A percentile compares a stretch with the other conserved stretches of the same genome.
Conservation (phyloP, 306 rosid genomes). For the Senna tora region DNA sequence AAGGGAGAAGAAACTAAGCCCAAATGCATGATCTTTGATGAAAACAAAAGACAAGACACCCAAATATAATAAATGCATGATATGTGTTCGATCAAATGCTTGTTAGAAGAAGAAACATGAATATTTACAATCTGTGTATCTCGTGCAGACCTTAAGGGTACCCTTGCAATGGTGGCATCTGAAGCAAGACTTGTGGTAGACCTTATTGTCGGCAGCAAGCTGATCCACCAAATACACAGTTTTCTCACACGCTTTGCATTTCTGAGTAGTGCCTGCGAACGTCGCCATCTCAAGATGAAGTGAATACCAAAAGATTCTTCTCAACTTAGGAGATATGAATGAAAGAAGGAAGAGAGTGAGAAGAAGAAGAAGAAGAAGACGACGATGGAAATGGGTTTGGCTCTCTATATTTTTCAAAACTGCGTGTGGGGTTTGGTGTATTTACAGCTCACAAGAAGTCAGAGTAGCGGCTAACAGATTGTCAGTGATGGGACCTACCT, state of each 20-base stretch:
- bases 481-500: constrained; percentile 6
- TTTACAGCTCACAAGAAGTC: constrained; percentile 49
- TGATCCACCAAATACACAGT: constrained; percentile 92
- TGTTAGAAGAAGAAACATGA: background rate
- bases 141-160: constrained; percentile 72
- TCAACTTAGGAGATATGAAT: constrained; percentile 11
- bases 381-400: background rate
- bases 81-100: background rate
- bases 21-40: background rate
- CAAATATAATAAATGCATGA: background rate
- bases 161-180: constrained; percentile 98
- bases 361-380: background rate
- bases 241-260: constrained; percentile 88
- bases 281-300: constrained; percentile 62
- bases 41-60: background rate
- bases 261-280: constrained; percentile 90
- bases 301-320: background rate
- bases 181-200: constrained; percentile 90
- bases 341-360: background rate
- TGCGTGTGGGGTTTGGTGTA: constrained; percentile 7
- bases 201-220: constrained; percentile 85
- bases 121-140: background rate
- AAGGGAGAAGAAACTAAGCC: constrained; percentile 2
- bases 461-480: constrained; percentile 21
- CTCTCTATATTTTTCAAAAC: background rate